Conservation (phyloP, 176 grass and related monocot genomes). For the Juncus effusus region DNA sequence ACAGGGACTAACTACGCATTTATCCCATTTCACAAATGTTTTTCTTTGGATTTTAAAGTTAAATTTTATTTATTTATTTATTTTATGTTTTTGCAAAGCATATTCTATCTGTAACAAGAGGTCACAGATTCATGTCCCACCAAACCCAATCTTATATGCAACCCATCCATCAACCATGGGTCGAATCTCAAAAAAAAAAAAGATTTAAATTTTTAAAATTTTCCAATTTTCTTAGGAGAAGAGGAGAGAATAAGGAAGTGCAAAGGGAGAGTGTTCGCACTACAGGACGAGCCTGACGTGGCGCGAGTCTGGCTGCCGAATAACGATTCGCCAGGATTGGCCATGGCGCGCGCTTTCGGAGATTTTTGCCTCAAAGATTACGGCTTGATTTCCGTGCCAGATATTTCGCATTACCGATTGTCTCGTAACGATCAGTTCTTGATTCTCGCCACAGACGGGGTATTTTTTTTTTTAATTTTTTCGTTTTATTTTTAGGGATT, state of each 20-base stretch:
- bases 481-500: neutral
- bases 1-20: no score
- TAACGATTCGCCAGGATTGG: slow-evolving; percentile 68
- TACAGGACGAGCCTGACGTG: slow-evolving; percentile 75
- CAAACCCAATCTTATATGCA: neutral
- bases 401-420: slow-evolving; percentile 49
- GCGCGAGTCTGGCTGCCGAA: slow-evolving; percentile 83
- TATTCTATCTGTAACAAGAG: no score
- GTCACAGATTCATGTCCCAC: no score
- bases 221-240: slow-evolving; percentile 48
- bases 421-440: slow-evolving; percentile 69
- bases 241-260: slow-evolving; percentile 63
- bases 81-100: no score
- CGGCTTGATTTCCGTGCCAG: slow-evolving; percentile 78
- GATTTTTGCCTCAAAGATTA: slow-evolving; percentile 89
- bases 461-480: slow-evolving; percentile 26
- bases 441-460: slow-evolving; percentile 80
- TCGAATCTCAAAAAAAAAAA: no score
- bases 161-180: neutral
- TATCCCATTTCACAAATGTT: no score
- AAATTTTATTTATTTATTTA: no score
- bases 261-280: slow-evolving; percentile 83
- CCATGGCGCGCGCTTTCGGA: slow-evolving; percentile 90
- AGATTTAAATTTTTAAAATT: neutral
- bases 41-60: no score